Base-by-base conservation (phyloP, 1,139 yeast species). In the Yamadazyma friedrichii region DNA sequence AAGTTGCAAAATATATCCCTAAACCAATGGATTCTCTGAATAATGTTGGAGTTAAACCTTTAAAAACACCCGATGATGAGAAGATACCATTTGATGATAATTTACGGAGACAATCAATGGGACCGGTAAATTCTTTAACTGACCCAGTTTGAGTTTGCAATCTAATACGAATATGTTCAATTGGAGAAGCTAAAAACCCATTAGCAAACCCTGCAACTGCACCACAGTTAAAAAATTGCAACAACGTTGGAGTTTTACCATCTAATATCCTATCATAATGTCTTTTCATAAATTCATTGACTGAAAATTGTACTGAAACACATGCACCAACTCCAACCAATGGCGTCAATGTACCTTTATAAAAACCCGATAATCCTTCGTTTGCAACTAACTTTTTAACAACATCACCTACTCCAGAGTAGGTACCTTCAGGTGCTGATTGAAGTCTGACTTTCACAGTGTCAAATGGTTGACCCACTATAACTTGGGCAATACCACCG, bases 401-500 rank as follows among this genome's bases (percentile, higher is more conserved):
- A 5, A 88, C 96, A 53, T 88, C 95, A 38, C 79, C 55, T 0
- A 96, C 84, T 4, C 89, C 88, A 11, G 67, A 66, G 52, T 87
- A 87, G 17, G 82, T 79, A 3, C 94, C 93, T 36, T 80, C 82
- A 1, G 88, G 81, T 1, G 95, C 88, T 8, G 93, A 83, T 57
- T 91, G 97, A 37, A 91, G 71, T 48, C 98, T 76, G 30, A 91
- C 97, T 62, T 89, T 91, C 36, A 94, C 88, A 9, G 96, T 88
- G 31, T 41, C 98, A 55, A 91, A 91, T 10, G 98, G 98, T 63
- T 91, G 97, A 26, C 97, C 97, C n/a, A 85, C 88, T 36, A 91
- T 69, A 11, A 91, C 97, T 65, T 91, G 98, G 12, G 96, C 89
- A 35, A 91, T 80, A 44, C 98, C 98, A 46, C 97, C 97, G 57